A percentile compares a stretch with the other conserved stretches of the same genome.
Evolutionary conservation across 306 rosid genomes (phyloP).

Genomic region (Vigna mungo): DNA sequence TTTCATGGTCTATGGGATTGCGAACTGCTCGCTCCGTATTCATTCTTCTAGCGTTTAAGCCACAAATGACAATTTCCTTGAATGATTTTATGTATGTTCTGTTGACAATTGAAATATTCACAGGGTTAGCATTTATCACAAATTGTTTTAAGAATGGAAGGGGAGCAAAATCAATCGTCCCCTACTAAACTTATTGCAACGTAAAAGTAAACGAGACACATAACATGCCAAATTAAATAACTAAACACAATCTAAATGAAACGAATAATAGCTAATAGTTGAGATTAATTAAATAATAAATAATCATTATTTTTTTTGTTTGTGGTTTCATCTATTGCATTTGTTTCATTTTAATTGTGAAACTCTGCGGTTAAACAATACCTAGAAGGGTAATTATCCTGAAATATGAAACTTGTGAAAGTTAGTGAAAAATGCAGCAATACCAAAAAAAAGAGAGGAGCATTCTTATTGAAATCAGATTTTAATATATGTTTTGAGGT

Average conservation of each 20-base stretch:
- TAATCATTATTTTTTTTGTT: background rate
- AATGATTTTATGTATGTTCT: slow-evolving; percentile 14
- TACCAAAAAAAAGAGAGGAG: background rate
- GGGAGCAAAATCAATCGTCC: background rate
- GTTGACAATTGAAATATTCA: slow-evolving; percentile 32
- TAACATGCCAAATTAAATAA: background rate
- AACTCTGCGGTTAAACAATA: background rate
- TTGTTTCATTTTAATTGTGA: background rate
- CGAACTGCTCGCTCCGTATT: background rate
- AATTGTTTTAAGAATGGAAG: background rate
- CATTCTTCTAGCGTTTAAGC: slow-evolving; percentile 7
- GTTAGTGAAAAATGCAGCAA: background rate
- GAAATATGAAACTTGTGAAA: background rate
- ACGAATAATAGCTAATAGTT: background rate
- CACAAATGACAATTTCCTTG: slow-evolving; percentile 10
- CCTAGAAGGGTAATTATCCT: background rate
- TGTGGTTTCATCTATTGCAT: background rate
- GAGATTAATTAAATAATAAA: background rate
- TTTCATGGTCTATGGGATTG: slow-evolving; percentile 26
- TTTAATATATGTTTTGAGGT: background rate
- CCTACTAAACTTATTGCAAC: background rate
- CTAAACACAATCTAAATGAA: background rate
- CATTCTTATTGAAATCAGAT: background rate
- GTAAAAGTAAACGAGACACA: background rate
- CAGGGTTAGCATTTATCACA: slow-evolving; percentile 2